These are phyloP conservation scores for Zygosaccharomyces pseudobailii DNA, from an alignment of 1,139 yeast species.

Conservation along the genomic window DNA sequence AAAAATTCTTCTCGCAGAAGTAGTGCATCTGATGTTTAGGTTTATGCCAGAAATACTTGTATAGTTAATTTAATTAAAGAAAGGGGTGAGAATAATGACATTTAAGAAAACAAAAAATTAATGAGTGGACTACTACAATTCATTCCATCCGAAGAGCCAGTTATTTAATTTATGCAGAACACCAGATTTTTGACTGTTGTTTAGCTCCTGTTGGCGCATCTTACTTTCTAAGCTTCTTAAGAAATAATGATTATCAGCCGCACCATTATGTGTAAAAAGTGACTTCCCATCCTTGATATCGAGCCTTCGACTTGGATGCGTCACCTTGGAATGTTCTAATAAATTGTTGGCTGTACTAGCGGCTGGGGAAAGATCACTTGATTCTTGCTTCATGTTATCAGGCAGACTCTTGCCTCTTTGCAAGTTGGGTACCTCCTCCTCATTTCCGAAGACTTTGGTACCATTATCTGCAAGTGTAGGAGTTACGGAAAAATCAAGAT, in stretches of 20 bases:
- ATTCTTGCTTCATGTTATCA: background rate
- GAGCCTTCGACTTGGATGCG: conserved; percentile 18
- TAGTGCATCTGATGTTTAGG: background rate
- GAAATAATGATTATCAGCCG: conserved; percentile 34
- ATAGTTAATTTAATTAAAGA: background rate
- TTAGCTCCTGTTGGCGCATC: conserved; percentile 30
- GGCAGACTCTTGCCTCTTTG: background rate
- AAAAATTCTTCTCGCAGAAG: background rate
- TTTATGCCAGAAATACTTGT: background rate
- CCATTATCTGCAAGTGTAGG: conserved; percentile 21
- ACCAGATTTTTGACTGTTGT: conserved; percentile 19
- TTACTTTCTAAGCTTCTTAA: conserved; percentile 33
- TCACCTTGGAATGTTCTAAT: conserved; percentile 9
- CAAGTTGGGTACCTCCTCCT: background rate
- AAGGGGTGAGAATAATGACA: background rate
- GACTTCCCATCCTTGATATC: conserved; percentile 31
- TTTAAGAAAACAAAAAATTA: background rate
- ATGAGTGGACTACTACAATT: conserved; percentile 32
- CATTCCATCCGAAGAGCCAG: conserved; percentile 56
- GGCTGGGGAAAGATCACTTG: background rate
- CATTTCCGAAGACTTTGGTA: conserved; percentile 3
- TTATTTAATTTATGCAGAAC: conserved; percentile 34
- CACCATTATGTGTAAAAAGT: conserved; percentile 28
- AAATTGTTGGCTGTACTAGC: conserved; percentile 1
- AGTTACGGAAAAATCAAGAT: conserved; percentile 13